Percentiles rank a stretch among this genome's conserved stretches.
These are phyloP conservation scores for Euryodendron excelsum DNA, from an alignment of 148 eudicot species.

Conservation along the genomic window DNA sequence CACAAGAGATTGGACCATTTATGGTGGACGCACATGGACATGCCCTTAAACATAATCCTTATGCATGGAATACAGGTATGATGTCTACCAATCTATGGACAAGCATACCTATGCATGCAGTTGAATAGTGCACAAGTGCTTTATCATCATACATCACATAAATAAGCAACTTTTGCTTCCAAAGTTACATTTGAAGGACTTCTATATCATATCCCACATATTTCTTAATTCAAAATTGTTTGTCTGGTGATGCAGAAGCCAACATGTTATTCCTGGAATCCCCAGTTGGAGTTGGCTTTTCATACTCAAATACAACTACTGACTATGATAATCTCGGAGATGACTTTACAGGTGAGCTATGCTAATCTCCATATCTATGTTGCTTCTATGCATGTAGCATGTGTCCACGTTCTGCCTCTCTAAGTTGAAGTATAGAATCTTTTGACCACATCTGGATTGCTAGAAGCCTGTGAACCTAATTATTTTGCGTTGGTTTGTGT, in stretches of 20 bases:
- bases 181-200: neutral
- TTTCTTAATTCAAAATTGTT: neutral
- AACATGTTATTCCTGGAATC: conserved; percentile 88
- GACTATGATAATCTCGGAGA: conserved; percentile 77
- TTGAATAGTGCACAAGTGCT: neutral
- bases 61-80: conserved; percentile 80
- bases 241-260: conserved; percentile 69
- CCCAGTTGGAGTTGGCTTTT: conserved; percentile 93
- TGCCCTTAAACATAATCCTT: conserved; percentile 60
- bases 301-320: conserved; percentile 68
- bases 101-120: neutral
- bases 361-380: neutral
- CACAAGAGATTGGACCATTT: conserved; percentile 96
- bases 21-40: conserved; percentile 48
- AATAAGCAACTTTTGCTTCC: conserved; percentile 1
- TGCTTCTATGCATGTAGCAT: too few relatives aligned
- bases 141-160: neutral
- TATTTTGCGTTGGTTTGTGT: conserved; percentile 2
- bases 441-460: too few relatives aligned
- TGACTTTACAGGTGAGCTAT: conserved; percentile 60
- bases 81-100: neutral
- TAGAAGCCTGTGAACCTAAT: conserved; percentile 18
- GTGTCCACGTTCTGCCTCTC: neutral
- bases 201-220: neutral
- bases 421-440: neutral